phyloP scores from a whole-genome alignment of 2,329 filamentous ascomycete genomes.

The Cyphellophora europaea region DNA sequence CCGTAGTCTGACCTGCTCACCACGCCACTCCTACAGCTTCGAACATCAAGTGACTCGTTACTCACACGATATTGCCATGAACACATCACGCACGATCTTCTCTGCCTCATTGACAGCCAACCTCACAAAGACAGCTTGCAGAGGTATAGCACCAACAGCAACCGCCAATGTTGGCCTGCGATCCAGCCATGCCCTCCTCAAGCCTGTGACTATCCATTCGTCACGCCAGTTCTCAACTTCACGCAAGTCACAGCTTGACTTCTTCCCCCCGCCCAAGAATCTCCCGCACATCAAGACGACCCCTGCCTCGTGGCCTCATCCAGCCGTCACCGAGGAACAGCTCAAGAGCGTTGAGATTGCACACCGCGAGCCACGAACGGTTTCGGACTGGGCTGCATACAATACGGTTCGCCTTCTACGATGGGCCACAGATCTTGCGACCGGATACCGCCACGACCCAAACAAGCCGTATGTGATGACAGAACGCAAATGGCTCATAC shows the following conservation, averaged over 20 bases:
- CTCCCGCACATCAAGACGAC: constrained; percentile 28
- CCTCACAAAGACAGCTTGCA: constrained; percentile 13
- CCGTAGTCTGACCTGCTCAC: too few species aligned
- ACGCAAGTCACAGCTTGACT: constrained; percentile 26
- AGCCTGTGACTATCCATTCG: constrained; percentile 5
- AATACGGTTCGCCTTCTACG: constrained; percentile 65
- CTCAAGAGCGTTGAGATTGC: constrained; percentile 66
- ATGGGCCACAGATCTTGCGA: constrained; percentile 72
- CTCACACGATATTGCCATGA: constrained; percentile 13
- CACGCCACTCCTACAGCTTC: too few species aligned
- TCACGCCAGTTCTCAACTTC: constrained; percentile 26
- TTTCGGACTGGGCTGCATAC: constrained; percentile 72
- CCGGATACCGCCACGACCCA: constrained; percentile 67
- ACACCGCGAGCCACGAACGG: constrained; percentile 63
- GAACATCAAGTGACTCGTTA: too few species aligned
- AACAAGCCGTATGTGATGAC: constrained; percentile 60
- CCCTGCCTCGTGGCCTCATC: constrained; percentile 19
- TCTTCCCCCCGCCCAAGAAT: constrained; percentile 54
- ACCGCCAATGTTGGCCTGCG: constrained; percentile 20
- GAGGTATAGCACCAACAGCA: constrained; percentile 10
- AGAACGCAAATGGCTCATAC: constrained; percentile 79
- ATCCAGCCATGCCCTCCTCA: constrained; percentile 12
- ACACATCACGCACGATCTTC: constrained; percentile 11
- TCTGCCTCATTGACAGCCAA: constrained; percentile 10
- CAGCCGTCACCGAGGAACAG: constrained; percentile 60